Evolutionary conservation across 805 yeast species (phyloP).

Genomic region (Ogataea siamensis): DNA sequence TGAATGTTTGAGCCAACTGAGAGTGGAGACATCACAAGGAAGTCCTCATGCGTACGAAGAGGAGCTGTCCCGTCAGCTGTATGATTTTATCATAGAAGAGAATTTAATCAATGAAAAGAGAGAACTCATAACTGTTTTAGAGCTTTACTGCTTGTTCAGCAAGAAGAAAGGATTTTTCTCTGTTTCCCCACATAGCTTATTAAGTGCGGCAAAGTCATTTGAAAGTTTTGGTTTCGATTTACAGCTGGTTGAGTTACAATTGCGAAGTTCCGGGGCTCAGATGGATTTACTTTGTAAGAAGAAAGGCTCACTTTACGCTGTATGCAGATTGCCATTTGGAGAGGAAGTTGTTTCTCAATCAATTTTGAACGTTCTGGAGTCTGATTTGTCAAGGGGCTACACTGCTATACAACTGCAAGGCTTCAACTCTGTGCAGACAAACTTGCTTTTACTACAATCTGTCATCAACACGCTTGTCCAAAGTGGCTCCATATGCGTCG

Average conservation of each 20-base stretch:
- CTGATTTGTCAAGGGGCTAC: slow-evolving; percentile 21
- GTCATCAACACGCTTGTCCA: background rate
- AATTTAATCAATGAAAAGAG: slow-evolving; percentile 48
- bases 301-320: slow-evolving; percentile 19
- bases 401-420: slow-evolving; percentile 31
- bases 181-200: slow-evolving; percentile 67
- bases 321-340: slow-evolving; percentile 27
- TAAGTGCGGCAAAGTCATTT: slow-evolving; percentile 57
- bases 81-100: slow-evolving; percentile 58
- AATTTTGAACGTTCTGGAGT: slow-evolving; percentile 19
- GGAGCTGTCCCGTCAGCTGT: slow-evolving; percentile 76
- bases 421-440: background rate
- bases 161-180: slow-evolving; percentile 64
- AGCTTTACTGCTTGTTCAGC: slow-evolving; percentile 62
- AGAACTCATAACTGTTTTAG: slow-evolving; percentile 60
- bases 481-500: slow-evolving; percentile 4
- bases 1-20: background rate
- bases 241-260: slow-evolving; percentile 40
- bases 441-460: slow-evolving; percentile 5
- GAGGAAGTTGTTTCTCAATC: slow-evolving; percentile 26
- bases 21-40: slow-evolving; percentile 3
- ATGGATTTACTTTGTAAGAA: too few relatives aligned
- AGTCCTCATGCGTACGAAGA: slow-evolving; percentile 37
- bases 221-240: slow-evolving; percentile 40
- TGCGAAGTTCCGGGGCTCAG: too few relatives aligned